A percentile compares a stretch with the other conserved stretches of the same genome.
phyloP scores from a whole-genome alignment of 2,329 filamentous ascomycete genomes.

The Colletotrichum karsti region DNA sequence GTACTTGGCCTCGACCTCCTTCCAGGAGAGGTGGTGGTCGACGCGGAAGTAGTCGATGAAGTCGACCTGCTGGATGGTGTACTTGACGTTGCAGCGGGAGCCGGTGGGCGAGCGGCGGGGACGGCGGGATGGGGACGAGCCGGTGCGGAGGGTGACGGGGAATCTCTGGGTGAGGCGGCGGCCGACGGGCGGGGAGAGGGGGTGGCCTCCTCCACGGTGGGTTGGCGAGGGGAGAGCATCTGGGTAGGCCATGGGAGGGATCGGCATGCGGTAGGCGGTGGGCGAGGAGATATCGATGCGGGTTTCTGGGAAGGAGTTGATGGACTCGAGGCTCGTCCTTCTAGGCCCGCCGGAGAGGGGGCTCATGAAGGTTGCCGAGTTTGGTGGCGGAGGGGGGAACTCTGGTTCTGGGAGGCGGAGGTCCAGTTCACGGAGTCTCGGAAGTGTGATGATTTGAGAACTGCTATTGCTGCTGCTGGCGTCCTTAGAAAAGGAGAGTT shows the following conservation, averaged over 20 bases:
- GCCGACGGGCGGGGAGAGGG: constrained; percentile 13
- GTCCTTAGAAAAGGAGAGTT: constrained; percentile 19
- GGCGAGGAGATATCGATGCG: constrained; percentile 18
- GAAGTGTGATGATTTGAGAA: no score
- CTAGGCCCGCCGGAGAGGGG: constrained; percentile 10
- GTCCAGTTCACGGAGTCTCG: constrained; percentile 29
- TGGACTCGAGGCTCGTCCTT: constrained; percentile 19
- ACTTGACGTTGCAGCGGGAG: constrained; percentile 31
- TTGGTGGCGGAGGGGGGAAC: constrained; percentile 2
- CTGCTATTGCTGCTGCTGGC: neutral
- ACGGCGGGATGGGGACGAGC: constrained; percentile 21
- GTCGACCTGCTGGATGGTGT: constrained; percentile 32
- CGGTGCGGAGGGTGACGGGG: constrained; percentile 16
- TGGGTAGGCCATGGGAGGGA: constrained; percentile 26
- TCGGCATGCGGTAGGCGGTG: constrained; percentile 23
- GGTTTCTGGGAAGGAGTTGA: constrained; percentile 19
- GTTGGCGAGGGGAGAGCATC: constrained; percentile 26
- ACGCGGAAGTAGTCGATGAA: constrained; percentile 32
- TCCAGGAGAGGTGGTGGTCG: constrained; percentile 30
- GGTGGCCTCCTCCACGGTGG: constrained; percentile 1
- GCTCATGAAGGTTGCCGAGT: constrained; percentile 12
- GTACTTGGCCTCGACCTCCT: constrained; percentile 31
- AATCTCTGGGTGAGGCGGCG: constrained; percentile 18
- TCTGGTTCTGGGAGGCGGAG: constrained; percentile 22
- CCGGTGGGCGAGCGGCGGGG: constrained; percentile 26